phyloP scores from a whole-genome alignment of 140 eudicot genomes.

The Flaveria floridana region DNA sequence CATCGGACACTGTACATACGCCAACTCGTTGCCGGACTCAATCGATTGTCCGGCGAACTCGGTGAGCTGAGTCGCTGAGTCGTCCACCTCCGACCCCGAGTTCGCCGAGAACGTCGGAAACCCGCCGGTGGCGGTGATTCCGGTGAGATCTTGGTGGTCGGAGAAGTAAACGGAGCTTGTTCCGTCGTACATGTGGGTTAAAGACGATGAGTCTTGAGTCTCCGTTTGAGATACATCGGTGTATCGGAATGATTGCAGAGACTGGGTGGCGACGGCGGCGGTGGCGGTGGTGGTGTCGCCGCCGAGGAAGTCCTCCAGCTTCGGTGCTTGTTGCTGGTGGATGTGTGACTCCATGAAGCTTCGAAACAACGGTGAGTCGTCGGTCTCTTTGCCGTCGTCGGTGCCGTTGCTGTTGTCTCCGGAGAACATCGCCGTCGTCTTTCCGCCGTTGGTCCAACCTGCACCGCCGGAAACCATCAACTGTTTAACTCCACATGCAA shows the following conservation, averaged over 20 bases:
- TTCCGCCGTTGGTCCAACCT: conserved; percentile 54
- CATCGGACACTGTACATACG: conserved; percentile 56
- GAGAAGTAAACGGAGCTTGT: conserved; percentile 40
- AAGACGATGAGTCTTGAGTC: conserved; percentile 82
- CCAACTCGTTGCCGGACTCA: conserved; percentile 73
- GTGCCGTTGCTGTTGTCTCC: conserved; percentile 35
- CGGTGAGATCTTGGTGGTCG: conserved; percentile 63
- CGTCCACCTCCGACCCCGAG: conserved; percentile 95
- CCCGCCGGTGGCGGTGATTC: conserved; percentile 45
- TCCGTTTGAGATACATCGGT: conserved; percentile 53
- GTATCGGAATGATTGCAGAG: conserved; percentile 36
- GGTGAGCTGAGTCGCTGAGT: conserved; percentile 64
- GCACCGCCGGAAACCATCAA: conserved; percentile 9
- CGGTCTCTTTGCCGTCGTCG: conserved; percentile 29
- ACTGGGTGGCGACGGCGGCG: conserved; percentile 18
- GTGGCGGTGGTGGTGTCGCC: conserved; percentile 45
- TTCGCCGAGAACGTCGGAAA: conserved; percentile 78
- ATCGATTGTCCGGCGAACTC: conserved; percentile 59
- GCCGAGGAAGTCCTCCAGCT: conserved; percentile 87
- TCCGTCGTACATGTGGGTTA: conserved; percentile 83
- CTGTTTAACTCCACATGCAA: conserved; percentile 26
- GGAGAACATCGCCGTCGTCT: conserved; percentile 45
- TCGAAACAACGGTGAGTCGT: conserved; percentile 41
- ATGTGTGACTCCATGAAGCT: conserved; percentile 52
- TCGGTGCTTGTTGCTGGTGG: conserved; percentile 63